Conservation (phyloP, 768 basidiomycete genomes). For the Tricholoma flavovirens region DNA sequence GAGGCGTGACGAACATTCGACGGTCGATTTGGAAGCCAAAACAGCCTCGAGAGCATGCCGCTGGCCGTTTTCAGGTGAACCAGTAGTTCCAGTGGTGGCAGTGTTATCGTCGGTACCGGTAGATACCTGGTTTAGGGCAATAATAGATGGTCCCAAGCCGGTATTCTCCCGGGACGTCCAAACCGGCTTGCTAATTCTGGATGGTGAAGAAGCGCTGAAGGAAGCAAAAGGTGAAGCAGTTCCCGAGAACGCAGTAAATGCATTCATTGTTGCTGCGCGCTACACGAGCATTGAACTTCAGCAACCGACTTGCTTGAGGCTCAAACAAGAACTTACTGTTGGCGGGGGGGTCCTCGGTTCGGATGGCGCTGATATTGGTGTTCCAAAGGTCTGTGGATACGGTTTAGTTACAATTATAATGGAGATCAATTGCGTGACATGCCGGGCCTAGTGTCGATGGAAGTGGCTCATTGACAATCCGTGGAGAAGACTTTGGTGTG, state of each 20-base stretch:
- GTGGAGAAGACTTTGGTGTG: conserved; percentile 8
- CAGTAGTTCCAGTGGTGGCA: background rate
- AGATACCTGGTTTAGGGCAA: background rate
- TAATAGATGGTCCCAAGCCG: background rate
- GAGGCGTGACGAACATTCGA: conserved; percentile 14
- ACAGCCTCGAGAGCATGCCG: conserved; percentile 15
- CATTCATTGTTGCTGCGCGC: conserved; percentile 16
- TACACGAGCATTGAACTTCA: background rate
- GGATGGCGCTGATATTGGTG: conserved; percentile 10
- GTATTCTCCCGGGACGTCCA: conserved; percentile 11
- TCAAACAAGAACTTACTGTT: conserved; percentile 5
- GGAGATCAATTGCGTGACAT: background rate
- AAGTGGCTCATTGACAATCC: conserved; percentile 1
- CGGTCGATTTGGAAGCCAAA: conserved; percentile 5
- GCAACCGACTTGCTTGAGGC: background rate
- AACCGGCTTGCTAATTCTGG: conserved; percentile 12
- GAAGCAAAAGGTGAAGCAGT: conserved; percentile 30
- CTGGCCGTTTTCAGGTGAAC: background rate
- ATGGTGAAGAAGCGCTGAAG: conserved; percentile 12
- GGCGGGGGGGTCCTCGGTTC: conserved; percentile 11
- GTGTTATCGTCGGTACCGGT: background rate
- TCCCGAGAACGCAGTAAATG: conserved; percentile 36
- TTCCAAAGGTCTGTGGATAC: conserved; percentile 11
- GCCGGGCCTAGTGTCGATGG: conserved; percentile 6
- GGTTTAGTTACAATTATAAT: background rate